Percentiles rank a stretch among this genome's conserved stretches.
Evolutionary conservation across 805 yeast genomes (phyloP).

Genomic region (Wickerhamiella galacta): DNA sequence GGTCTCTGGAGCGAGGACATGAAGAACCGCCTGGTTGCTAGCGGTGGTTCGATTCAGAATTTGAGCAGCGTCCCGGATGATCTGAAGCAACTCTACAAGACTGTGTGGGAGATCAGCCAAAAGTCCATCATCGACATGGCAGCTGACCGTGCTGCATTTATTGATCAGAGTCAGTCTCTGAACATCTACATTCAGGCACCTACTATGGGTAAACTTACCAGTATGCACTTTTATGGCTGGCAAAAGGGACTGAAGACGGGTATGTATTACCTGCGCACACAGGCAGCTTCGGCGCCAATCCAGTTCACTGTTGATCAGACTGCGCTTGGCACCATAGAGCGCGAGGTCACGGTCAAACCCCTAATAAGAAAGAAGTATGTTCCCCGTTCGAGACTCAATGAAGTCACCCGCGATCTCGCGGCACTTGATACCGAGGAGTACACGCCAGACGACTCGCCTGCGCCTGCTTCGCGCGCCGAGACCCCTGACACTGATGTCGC

Average conservation of each 20-base stretch:
- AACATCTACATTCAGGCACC: constrained; percentile 80
- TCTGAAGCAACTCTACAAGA: constrained; percentile 64
- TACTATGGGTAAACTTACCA: constrained; percentile 89
- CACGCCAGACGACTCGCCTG: constrained; percentile 4
- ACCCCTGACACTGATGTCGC: constrained; percentile 5
- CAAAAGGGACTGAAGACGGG: constrained; percentile 96
- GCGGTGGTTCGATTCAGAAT: constrained; percentile 73
- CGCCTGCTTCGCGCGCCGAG: constrained; percentile 5
- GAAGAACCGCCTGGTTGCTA: constrained; percentile 58
- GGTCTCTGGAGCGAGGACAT: constrained; percentile 71
- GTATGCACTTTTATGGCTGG: constrained; percentile 99
- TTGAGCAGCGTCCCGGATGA: constrained; percentile 60
- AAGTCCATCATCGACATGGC: constrained; percentile 74
- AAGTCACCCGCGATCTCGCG: not conserved
- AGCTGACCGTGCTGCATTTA: constrained; percentile 54
- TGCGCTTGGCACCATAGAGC: constrained; percentile 17
- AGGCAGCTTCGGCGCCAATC: constrained; percentile 94
- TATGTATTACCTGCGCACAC: constrained; percentile 93
- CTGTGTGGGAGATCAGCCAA: constrained; percentile 95
- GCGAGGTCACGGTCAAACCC: constrained; percentile 8
- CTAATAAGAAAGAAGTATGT: constrained; percentile 16
- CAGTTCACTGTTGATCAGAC: constrained; percentile 64
- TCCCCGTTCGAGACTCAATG: constrained; percentile 4
- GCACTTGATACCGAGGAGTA: constrained; percentile 1
- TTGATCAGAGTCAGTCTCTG: constrained; percentile 82